Percentiles rank a stretch among this genome's conserved stretches.
Conservation (phyloP, 2,329 filamentous ascomycete genomes). For the Aureobasidium namibiae region DNA sequence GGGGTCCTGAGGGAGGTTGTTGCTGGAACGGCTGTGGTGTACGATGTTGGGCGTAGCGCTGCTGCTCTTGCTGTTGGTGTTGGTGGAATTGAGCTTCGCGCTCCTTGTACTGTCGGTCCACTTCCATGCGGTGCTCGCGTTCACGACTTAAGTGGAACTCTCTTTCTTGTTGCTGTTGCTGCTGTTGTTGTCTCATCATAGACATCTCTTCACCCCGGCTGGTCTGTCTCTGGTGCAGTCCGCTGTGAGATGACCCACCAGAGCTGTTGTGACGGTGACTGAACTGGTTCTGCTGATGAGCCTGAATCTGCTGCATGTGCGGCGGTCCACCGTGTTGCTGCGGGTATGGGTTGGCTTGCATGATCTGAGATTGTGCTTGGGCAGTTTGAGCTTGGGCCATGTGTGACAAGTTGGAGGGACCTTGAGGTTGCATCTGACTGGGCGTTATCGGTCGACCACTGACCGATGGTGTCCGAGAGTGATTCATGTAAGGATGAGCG, state of each 20-base stretch:
- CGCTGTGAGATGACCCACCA: conserved; percentile 15
- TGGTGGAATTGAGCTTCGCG: conserved; percentile 6
- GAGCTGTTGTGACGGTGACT: conserved; percentile 26
- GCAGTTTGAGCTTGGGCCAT: neutral
- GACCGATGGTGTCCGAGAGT: conserved; percentile 27
- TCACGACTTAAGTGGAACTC: conserved; percentile 2
- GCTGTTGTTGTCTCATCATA: conserved; percentile 9
- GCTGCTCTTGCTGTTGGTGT: conserved; percentile 6
- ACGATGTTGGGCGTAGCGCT: neutral
- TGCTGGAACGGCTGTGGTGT: neutral
- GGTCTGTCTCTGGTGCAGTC: conserved; percentile 20
- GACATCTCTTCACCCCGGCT: conserved; percentile 21
- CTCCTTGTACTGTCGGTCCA: conserved; percentile 10
- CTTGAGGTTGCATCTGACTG: conserved; percentile 12
- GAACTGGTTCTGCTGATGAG: conserved; percentile 20
- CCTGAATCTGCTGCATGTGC: conserved; percentile 16
- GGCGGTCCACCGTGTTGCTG: neutral
- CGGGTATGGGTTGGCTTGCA: conserved; percentile 24
- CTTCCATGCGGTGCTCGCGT: conserved; percentile 8
- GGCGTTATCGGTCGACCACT: conserved; percentile 15
- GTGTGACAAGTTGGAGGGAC: neutral
- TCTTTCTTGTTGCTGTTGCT: conserved; percentile 16
- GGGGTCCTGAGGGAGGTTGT: neutral
- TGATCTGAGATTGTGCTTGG: conserved; percentile 16
- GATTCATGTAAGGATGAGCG: conserved; percentile 16